phyloP scores from a whole-genome alignment of 2,329 filamentous ascomycete species.

The Phialemoniopsis sp. region DNA sequence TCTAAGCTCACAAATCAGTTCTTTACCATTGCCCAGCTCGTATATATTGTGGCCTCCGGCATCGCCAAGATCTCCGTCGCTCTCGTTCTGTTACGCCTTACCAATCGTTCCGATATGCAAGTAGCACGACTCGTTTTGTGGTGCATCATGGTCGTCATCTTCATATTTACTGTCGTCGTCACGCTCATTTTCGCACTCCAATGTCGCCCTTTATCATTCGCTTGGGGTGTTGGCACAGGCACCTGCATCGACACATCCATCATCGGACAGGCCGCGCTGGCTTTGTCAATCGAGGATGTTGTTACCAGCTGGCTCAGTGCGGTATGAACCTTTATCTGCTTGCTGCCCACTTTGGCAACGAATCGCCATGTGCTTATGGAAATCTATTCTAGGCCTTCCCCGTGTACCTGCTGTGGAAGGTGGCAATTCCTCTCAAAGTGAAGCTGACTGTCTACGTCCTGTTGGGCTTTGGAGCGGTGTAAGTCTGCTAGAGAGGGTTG shows the following conservation, averaged over 20 bases:
- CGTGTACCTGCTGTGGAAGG: too few relatives aligned
- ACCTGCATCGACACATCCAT: conserved; percentile 2
- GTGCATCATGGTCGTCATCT: too few relatives aligned
- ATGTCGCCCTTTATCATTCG: conserved; percentile 4
- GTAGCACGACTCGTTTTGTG: too few relatives aligned
- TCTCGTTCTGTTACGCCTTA: conserved; percentile 1
- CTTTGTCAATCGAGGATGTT: conserved; percentile 5
- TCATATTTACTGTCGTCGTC: neutral
- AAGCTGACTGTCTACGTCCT: conserved; percentile 1
- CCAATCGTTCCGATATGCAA: too few relatives aligned
- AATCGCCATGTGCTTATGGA: too few relatives aligned
- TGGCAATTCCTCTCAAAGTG: conserved; percentile 3
- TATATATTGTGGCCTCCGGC: conserved; percentile 5
- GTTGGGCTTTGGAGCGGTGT: conserved; percentile 3
- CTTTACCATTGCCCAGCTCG: conserved; percentile 4
- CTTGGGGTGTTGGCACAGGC: conserved; percentile 4
- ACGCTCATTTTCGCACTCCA: conserved; percentile 5
- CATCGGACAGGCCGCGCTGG: conserved; percentile 4
- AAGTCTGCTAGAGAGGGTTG: too few relatives aligned
- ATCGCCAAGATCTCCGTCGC: conserved; percentile 5
- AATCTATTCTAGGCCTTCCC: too few relatives aligned
- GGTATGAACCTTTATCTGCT: too few relatives aligned
- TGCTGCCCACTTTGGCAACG: too few relatives aligned
- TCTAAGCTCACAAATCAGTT: too few relatives aligned
- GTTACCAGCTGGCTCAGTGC: conserved; percentile 4